Evolutionary conservation across 73 alveolate species (phyloP), one percentile per base, ranked within the genome.

Genomic region (Durusdinium trenchii): DNA sequence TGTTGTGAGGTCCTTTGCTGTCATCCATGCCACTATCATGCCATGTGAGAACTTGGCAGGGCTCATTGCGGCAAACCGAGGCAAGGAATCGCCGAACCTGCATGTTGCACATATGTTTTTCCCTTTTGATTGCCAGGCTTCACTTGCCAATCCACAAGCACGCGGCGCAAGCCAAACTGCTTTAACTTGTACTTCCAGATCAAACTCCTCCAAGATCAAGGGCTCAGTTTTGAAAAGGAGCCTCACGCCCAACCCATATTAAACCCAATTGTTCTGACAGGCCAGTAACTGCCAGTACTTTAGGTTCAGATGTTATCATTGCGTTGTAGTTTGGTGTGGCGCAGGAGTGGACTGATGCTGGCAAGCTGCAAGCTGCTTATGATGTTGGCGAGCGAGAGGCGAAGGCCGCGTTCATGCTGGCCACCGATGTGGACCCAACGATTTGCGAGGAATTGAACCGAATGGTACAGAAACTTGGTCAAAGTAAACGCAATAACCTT

Each of bases 21-120:
- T 76, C 42, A 76, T 76, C 86, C 86, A 76, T 43, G 86, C 86
- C 20, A 60, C 86, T 76, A 60, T 76, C 40, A 76, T 43, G 48
- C 86, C 86, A 14, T 40, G 54, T 14, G 61, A 36, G n/a, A 60
- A 54, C 6, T 54, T 43, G 5, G 86, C 86, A 7, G 1, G 40
- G 42, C 86, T 76, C 4, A 60, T 42, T 14, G 86, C 86, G 3
- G 48, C 4, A 6, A 76, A 76, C 86, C 5, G 86, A 76, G 86
- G 86, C 86, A 57, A 23, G 69, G 69, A 57, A 23, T 23, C 69
- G 23, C 23, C 23, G 32, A 57, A 23, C 23, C 23, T 57, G 23
- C 12, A 57, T 57, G 12, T 12, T 16, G 69, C 69, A 57, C 32
- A 57, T 57, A 23, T 57, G 69, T 57, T 16, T 57, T 57, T 23